Percentiles rank a stretch among this genome's conserved stretches.
These are phyloP conservation scores for Aphanomyces astaci DNA, from an alignment of 352 stramenopile genomes.

Conservation along the genomic window DNA sequence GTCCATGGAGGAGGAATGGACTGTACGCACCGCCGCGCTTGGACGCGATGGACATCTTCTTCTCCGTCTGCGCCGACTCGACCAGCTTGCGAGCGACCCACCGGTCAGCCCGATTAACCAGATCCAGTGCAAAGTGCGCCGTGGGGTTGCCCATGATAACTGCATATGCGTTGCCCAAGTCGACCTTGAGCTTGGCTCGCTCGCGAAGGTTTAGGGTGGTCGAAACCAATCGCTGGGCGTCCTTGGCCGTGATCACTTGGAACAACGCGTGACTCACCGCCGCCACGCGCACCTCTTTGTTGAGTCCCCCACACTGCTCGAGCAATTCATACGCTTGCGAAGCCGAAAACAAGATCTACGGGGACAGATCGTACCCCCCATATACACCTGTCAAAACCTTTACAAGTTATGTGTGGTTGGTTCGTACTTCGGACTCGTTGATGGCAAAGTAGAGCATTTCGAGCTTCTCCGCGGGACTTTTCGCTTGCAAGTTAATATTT, in stretches of 20 bases:
- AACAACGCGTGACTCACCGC: slow-evolving; percentile 61
- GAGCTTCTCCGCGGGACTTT: slow-evolving; percentile 55
- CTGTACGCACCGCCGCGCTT: slow-evolving; percentile 1
- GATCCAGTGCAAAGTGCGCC: slow-evolving; percentile 68
- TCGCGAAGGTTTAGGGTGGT: slow-evolving; percentile 58
- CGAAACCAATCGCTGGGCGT: slow-evolving; percentile 62
- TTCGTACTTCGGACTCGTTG: slow-evolving; percentile 60
- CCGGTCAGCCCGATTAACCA: slow-evolving; percentile 67
- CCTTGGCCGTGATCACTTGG: slow-evolving; percentile 78
- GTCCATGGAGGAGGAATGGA: not conserved
- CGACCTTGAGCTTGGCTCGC: slow-evolving; percentile 62
- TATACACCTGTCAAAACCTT: no score
- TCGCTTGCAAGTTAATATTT: slow-evolving; percentile 49
- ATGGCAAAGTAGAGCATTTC: slow-evolving; percentile 71
- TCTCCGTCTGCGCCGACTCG: slow-evolving; percentile 76
- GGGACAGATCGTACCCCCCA: no score
- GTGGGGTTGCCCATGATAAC: slow-evolving; percentile 79
- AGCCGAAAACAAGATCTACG: slow-evolving; percentile 59
- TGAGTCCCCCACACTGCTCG: slow-evolving; percentile 60
- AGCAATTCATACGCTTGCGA: slow-evolving; percentile 74
- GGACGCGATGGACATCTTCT: slow-evolving; percentile 43
- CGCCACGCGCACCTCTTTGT: slow-evolving; percentile 39
- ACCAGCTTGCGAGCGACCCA: slow-evolving; percentile 69
- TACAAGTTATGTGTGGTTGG: no score
- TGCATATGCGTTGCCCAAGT: slow-evolving; percentile 78